Conservation (phyloP, 805 yeast species). For the Yarrowia yakushimensis region DNA sequence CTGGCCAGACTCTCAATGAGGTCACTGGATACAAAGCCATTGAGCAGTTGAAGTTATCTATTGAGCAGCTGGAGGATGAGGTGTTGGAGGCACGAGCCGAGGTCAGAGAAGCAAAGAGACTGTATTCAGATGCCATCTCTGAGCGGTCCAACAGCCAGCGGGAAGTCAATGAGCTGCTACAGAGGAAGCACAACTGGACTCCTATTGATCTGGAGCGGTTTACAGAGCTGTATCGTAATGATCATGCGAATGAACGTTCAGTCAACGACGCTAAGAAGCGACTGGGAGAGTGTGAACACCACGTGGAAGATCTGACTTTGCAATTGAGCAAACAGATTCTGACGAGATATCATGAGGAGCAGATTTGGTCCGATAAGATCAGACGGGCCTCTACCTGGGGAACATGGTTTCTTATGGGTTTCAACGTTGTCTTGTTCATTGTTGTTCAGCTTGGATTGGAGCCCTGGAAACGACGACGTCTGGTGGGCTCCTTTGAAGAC, state of each 20-base stretch:
- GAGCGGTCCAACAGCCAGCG: slow-evolving; percentile 68
- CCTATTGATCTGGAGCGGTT: slow-evolving; percentile 76
- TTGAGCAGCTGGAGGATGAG: slow-evolving; percentile 52
- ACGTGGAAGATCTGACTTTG: slow-evolving; percentile 66
- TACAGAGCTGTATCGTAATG: slow-evolving; percentile 74
- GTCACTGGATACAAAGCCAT: slow-evolving; percentile 87
- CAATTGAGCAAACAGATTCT: slow-evolving; percentile 71
- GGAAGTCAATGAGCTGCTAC: slow-evolving; percentile 81
- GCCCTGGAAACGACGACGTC: slow-evolving; percentile 85
- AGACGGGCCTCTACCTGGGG: slow-evolving; percentile 96
- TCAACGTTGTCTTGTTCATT: slow-evolving; percentile 72
- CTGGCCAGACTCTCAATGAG: slow-evolving; percentile 67
- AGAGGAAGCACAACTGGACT: slow-evolving; percentile 80
- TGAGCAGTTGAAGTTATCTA: slow-evolving; percentile 62
- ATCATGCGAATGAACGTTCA: slow-evolving; percentile 63
- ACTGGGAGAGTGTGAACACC: slow-evolving; percentile 54
- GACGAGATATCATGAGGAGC: slow-evolving; percentile 92
- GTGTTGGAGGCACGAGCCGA: slow-evolving; percentile 48
- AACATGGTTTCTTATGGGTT: slow-evolving; percentile 82
- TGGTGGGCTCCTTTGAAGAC: slow-evolving; percentile 79
- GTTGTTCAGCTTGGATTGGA: slow-evolving; percentile 84
- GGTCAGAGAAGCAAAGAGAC: slow-evolving; percentile 49
- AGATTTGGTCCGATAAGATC: slow-evolving; percentile 96
- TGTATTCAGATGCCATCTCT: slow-evolving; percentile 59
- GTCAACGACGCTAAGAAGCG: slow-evolving; percentile 51